phyloP scores from a whole-genome alignment of 2,329 filamentous ascomycete genomes.

The Penicillium sp. region DNA sequence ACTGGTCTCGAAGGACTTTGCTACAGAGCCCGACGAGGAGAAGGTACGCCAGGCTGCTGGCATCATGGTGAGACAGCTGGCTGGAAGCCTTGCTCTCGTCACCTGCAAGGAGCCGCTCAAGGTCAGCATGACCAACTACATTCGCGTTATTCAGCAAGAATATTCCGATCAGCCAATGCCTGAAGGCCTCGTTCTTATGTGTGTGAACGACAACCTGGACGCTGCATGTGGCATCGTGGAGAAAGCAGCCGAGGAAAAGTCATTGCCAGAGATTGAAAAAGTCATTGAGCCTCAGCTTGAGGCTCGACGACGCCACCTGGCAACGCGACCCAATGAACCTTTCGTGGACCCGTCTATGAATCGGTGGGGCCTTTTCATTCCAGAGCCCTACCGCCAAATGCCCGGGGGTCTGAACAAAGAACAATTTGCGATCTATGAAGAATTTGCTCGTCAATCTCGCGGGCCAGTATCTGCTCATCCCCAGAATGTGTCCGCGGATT shows the following conservation, averaged over 20 bases:
- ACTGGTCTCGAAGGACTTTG: slow-evolving; percentile 93
- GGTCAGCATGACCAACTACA: slow-evolving; percentile 96
- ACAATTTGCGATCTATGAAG: slow-evolving; percentile 93
- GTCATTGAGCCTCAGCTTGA: slow-evolving; percentile 79
- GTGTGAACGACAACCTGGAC: slow-evolving; percentile 95
- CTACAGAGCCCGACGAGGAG: slow-evolving; percentile 83
- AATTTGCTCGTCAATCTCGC: slow-evolving; percentile 82
- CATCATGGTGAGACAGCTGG: slow-evolving; percentile 90
- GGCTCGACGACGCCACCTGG: slow-evolving; percentile 66
- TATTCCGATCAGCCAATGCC: slow-evolving; percentile 67
- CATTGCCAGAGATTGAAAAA: slow-evolving; percentile 89
- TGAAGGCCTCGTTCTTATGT: slow-evolving; percentile 95
- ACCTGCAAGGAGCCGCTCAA: slow-evolving; percentile 95
- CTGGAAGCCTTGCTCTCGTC: slow-evolving; percentile 89
- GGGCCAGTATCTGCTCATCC: slow-evolving; percentile 50
- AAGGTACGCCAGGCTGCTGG: slow-evolving; percentile 79
- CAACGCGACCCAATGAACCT: slow-evolving; percentile 70
- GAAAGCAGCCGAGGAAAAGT: slow-evolving; percentile 88
- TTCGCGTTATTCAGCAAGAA: slow-evolving; percentile 71
- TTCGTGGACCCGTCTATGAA: slow-evolving; percentile 78
- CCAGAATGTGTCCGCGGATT: slow-evolving; percentile 53
- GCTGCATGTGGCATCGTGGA: slow-evolving; percentile 90
- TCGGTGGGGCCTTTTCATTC: slow-evolving; percentile 89
- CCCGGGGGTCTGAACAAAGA: slow-evolving; percentile 79
- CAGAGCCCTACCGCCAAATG: slow-evolving; percentile 83